Conservation (phyloP, 2,329 filamentous ascomycete genomes). For the Pseudogymnoascus sp. region DNA sequence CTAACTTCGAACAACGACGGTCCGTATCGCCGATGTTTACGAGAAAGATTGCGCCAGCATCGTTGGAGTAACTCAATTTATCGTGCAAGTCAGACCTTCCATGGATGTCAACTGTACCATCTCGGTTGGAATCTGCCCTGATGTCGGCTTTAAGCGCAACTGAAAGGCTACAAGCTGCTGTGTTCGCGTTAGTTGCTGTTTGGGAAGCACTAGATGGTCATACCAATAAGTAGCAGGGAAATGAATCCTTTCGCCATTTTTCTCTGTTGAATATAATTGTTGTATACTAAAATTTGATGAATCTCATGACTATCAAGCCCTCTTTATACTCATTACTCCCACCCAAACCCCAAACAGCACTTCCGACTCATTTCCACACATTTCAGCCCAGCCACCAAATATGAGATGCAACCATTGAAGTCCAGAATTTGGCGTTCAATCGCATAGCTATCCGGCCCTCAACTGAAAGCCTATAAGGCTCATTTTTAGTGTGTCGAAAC, state of each 20-base stretch:
- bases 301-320: not conserved
- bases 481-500: not conserved
- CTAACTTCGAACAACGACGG: conserved; percentile 24
- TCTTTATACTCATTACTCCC: not conserved
- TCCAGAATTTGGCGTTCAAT: not conserved
- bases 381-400: not conserved
- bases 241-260: not conserved
- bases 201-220: not conserved
- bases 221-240: conserved; percentile 1
- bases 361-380: not conserved
- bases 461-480: not conserved
- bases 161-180: not conserved
- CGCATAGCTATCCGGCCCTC: not conserved
- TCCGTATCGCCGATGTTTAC: conserved; percentile 31
- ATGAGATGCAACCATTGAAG: not conserved
- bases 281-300: not conserved
- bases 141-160: conserved; percentile 17
- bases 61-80: conserved; percentile 23
- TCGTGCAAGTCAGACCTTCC: conserved; percentile 16
- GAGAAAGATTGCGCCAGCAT: conserved; percentile 30
- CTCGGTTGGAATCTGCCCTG: conserved; percentile 33
- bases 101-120: conserved; percentile 27
- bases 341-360: not conserved
- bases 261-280: not conserved
- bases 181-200: not conserved